Conservation (phyloP, 1,284 basidiomycete genomes). For the Cutaneotrichosporon sp. region DNA sequence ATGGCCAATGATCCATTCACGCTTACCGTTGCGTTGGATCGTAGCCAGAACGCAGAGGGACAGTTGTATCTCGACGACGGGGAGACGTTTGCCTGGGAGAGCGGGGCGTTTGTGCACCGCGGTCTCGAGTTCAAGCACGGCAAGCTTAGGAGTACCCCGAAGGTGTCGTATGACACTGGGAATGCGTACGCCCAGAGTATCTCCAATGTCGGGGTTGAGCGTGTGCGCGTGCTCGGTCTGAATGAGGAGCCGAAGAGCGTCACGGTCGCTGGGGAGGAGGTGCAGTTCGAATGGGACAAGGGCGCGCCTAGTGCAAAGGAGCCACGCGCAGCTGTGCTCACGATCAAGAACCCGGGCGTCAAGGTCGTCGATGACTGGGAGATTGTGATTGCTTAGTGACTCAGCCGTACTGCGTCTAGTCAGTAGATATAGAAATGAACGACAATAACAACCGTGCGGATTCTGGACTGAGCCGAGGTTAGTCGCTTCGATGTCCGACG, state of each 20-base stretch:
- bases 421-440: not conserved
- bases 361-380: conserved; percentile 68
- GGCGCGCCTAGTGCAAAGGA: conserved; percentile 47
- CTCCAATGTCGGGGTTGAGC: conserved; percentile 70
- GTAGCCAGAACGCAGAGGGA: conserved; percentile 66
- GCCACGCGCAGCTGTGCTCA: conserved; percentile 63
- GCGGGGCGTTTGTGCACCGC: conserved; percentile 81
- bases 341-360: conserved; percentile 76
- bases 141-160: conserved; percentile 46
- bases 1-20: conserved; percentile 95
- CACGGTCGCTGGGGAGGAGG: conserved; percentile 54
- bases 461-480: not conserved
- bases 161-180: conserved; percentile 56
- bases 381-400: conserved; percentile 49
- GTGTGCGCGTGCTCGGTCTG: conserved; percentile 74
- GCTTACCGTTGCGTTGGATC: conserved; percentile 75
- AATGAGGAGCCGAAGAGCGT: conserved; percentile 60
- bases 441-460: not conserved
- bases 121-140: conserved; percentile 61
- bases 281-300: conserved; percentile 54
- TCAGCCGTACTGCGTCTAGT: not conserved
- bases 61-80: conserved; percentile 96
- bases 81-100: conserved; percentile 72
- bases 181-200: conserved; percentile 72
- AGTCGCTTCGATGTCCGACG: not conserved